Base-by-base conservation (phyloP, 495 filamentous ascomycete genomes). In the Penicillium flavigenum region DNA sequence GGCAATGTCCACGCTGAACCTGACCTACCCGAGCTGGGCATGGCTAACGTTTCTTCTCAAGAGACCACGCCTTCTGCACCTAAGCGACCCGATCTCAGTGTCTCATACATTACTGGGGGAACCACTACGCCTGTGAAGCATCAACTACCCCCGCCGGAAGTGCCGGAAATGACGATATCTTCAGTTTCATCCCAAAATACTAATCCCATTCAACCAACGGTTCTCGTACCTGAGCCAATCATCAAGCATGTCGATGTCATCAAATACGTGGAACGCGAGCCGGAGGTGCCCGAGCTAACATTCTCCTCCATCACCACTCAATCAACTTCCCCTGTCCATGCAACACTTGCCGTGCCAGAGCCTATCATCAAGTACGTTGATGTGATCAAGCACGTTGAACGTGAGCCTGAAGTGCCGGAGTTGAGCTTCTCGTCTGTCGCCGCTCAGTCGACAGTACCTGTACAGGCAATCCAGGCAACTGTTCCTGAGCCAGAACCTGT, bases 31-130 rank as follows among this genome's bases (percentile, higher is more conserved):
- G 59, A 76, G 27, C 47, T 79, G 62, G 65, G 63, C 24, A 51
- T 79, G 22, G 77, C 77, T 4, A 54, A 58, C 2, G 69, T 79
- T 27, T 55, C 65, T 38, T 63, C 64, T 14, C 64, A 79, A 57
- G 74, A 77, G 44, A 80, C 72, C 14, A 47, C 61, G 24, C 78
- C 78, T 22, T 43, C 63, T 27, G 47, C 59, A 2, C 75, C 74
- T 10, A 66, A 41, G 5, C 58, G 60, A 36, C 71, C 70, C 39
- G 60, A 68, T 36, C 54, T 75, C 60, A 68, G 62, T 39, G 63
- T 72, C 10, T 57, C 70, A n/a, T 73, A 73, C 39, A 49, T 73
- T 44, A 51, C 66, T 20, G 66, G 66, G 27, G 61, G 67, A 14
- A 53, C 49, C 10, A 76, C 74, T 10, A 62, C 67, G 47, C 74